Conservation (phyloP, 345 rosid genomes). For the Gossypium rotundifolium region DNA sequence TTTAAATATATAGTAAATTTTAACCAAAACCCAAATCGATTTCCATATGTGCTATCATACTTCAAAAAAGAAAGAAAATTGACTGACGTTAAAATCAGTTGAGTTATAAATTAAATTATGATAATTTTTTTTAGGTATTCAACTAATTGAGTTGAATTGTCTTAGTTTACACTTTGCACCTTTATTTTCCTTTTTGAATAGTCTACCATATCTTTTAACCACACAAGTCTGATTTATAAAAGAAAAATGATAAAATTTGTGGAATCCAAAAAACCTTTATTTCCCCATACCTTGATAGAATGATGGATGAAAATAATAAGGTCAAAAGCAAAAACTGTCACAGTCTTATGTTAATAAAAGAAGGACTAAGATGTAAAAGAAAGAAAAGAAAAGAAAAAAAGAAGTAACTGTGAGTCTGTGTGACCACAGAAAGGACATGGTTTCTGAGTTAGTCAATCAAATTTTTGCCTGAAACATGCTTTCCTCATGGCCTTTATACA, state of each 20-base stretch:
- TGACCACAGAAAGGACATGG: slow-evolving; percentile 9
- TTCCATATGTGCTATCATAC: no score
- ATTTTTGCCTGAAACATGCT: not conserved
- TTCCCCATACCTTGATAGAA: not conserved
- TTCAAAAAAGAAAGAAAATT: no score
- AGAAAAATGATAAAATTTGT: not conserved
- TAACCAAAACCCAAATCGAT: no score
- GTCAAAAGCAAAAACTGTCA: slow-evolving; percentile 2
- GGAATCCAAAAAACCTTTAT: not conserved
- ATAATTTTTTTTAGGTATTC: no score
- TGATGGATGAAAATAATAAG: slow-evolving; percentile 4
- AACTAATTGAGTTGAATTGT: not conserved
- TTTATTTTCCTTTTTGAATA: not conserved
- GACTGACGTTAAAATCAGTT: no score
- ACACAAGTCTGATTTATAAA: not conserved
- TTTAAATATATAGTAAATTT: no score
- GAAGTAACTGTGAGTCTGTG: not conserved
- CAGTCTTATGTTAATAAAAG: slow-evolving; percentile 1
- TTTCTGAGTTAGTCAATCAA: not conserved
- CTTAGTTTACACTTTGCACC: not conserved
- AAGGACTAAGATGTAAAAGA: not conserved
- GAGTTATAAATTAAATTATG: no score
- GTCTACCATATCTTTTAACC: not conserved
- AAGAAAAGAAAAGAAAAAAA: not conserved
- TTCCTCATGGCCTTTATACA: not conserved